A percentile compares a stretch with the other conserved stretches of the same genome.
Conservation (phyloP, 768 basidiomycete species). For the Suillus sp. region DNA sequence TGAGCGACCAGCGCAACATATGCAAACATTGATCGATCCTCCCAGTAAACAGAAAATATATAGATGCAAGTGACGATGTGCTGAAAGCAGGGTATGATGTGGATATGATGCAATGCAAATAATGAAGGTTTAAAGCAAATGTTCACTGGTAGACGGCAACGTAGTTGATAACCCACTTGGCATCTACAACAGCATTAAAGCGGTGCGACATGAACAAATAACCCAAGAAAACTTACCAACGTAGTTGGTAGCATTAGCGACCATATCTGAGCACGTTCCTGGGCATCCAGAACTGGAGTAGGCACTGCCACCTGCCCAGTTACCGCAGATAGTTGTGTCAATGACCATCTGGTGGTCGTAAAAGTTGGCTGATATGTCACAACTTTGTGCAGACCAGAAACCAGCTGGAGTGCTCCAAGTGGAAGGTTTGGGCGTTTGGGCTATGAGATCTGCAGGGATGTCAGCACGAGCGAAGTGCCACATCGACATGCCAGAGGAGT, state of each 20-base stretch:
- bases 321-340: constrained; percentile 38
- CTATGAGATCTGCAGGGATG: constrained; percentile 54
- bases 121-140: background rate
- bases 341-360: constrained; percentile 51
- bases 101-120: background rate
- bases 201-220: background rate
- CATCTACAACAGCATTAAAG: constrained; percentile 36
- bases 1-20: constrained; percentile 8
- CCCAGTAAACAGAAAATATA: background rate
- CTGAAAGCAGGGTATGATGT: background rate
- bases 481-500: constrained; percentile 47
- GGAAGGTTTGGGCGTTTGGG: constrained; percentile 45
- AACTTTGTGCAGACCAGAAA: constrained; percentile 49
- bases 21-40: background rate
- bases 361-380: constrained; percentile 53
- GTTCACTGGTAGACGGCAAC: constrained; percentile 51
- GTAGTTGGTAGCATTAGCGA: constrained; percentile 61
- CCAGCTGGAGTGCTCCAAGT: constrained; percentile 57
- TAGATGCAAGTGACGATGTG: constrained; percentile 3
- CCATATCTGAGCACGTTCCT: constrained; percentile 48
- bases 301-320: constrained; percentile 27
- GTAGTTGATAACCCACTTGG: constrained; percentile 59
- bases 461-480: constrained; percentile 57
- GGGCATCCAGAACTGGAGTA: constrained; percentile 37
- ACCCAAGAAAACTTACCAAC: constrained; percentile 35